Evolutionary conservation across 1,284 basidiomycete species (phyloP), one percentile per base, ranked within the genome.

Genomic region (Grifola frondosa): DNA sequence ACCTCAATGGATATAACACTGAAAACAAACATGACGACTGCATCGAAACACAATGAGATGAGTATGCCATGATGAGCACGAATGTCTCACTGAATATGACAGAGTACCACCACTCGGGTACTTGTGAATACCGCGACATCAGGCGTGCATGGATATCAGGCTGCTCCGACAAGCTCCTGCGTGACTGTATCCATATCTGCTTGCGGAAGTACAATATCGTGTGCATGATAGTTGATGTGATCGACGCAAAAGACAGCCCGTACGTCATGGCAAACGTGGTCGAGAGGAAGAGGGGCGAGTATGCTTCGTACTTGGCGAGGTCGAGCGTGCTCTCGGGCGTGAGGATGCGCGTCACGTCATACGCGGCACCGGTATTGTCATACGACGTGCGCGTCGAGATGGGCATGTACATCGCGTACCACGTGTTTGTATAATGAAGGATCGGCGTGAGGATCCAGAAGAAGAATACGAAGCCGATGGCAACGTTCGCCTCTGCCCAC

Each of bases 1-100:
- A 83, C 71, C 58, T 85, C 78, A 26, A 91, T 79, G 33, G 77
- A 75, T n/a, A 86, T 59, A 44, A 89, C 77, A 4, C 80, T 80
- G 30, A 91, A 73, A 0, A 74, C 67, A 56, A 81, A 81, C 52
- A 75, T 76, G 36, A 70, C 46, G 34, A 62, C 77, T 65, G 41
- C n/a, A 30, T 10, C 22, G 5, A 16, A 22, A 21, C 0, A 12
- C 3, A 13, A 21, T 19, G 8, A 20, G 11, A 26, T 15, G 11
- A 2, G 22, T n/a, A 10, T 16, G 16, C 30, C 6, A 26, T 51
- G 16, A 34, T 61, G 50, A 70, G 69, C 0, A 68, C 60, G 46
- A 84, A 65, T 40, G 78, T 75, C 48, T 72, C 47, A 46, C 79
- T 46, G 30, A 89, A 82, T 44, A 90, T 63, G 36, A 68, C 49